phyloP scores from a whole-genome alignment of 768 basidiomycete genomes.

The Podaxis sp. region DNA sequence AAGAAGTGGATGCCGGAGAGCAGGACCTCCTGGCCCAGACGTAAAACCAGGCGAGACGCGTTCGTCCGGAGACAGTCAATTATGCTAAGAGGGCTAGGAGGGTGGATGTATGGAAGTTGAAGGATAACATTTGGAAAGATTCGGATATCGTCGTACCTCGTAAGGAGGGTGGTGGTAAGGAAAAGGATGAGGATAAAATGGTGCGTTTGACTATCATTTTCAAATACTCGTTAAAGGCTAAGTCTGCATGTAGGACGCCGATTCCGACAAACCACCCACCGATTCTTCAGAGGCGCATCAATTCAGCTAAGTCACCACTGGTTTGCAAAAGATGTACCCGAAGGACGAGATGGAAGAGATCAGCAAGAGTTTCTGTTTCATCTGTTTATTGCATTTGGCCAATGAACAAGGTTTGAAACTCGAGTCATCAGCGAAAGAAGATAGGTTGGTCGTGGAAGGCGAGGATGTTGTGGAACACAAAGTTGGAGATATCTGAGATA shows the following conservation, averaged over 20 bases:
- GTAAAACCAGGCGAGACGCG: conserved; percentile 71
- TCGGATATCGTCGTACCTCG: conserved; percentile 69
- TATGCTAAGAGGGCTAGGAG: conserved; percentile 95
- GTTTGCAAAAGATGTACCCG: conserved; percentile 81
- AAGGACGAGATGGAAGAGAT: conserved; percentile 96
- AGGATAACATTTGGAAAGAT: conserved; percentile 97
- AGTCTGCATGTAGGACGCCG: conserved; percentile 44
- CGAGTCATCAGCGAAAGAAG: conserved; percentile 43
- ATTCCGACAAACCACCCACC: conserved; percentile 36
- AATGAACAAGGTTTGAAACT: conserved; percentile 95
- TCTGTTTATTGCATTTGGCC: conserved; percentile 92
- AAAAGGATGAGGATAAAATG: conserved; percentile 49
- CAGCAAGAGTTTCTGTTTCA: conserved; percentile 99
- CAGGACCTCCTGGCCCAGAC: conserved; percentile 88
- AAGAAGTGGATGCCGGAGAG: conserved; percentile 52
- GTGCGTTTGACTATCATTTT: conserved; percentile 33
- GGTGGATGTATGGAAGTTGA: conserved; percentile 94
- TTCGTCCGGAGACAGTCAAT: conserved; percentile 85
- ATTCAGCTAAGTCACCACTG: conserved; percentile 81
- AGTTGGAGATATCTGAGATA: conserved; percentile 74
- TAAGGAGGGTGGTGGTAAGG: conserved; percentile 38
- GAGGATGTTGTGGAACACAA: conserved; percentile 32
- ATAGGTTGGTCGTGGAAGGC: conserved; percentile 37
- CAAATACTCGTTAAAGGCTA: background rate
- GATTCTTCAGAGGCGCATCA: conserved; percentile 66